Conservation (phyloP, 2,329 filamentous ascomycete genomes). For the Chaetomiaceae sp. region DNA sequence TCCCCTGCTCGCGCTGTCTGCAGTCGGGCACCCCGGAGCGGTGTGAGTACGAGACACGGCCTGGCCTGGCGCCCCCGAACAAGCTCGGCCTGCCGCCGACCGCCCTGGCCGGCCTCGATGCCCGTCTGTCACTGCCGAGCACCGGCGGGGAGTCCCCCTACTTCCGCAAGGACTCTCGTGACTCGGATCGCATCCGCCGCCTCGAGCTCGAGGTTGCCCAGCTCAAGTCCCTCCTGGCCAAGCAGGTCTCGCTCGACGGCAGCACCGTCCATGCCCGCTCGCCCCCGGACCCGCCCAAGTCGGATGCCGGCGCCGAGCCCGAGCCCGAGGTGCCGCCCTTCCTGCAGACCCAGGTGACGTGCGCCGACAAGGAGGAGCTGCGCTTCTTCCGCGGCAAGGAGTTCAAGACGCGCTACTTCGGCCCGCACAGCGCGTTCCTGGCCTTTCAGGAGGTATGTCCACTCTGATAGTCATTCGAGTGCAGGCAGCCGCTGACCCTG, state of each 20-base stretch:
- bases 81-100: constrained; percentile 44
- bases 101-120: constrained; percentile 43
- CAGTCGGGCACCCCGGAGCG: constrained; percentile 58
- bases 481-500: neutral
- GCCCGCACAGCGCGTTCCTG: constrained; percentile 57
- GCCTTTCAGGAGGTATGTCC: constrained; percentile 50
- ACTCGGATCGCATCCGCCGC: constrained; percentile 55
- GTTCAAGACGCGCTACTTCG: constrained; percentile 57
- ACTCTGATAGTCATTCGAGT: constrained; percentile 9
- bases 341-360: constrained; percentile 32
- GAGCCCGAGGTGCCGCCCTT: constrained; percentile 29
- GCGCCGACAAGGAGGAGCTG: constrained; percentile 48
- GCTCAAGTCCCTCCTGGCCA: constrained; percentile 48
- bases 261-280: constrained; percentile 43
- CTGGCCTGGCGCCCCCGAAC: constrained; percentile 34
- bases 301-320: constrained; percentile 19
- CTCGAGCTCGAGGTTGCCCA: constrained; percentile 57
- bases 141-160: constrained; percentile 34
- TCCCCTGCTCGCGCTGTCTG: constrained; percentile 58
- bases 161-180: constrained; percentile 40
- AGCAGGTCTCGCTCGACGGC: constrained; percentile 44
- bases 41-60: constrained; percentile 54
- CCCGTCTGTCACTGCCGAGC: constrained; percentile 40
- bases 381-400: constrained; percentile 56
- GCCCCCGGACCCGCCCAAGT: constrained; percentile 22